Evolutionary conservation across 148 eudicot genomes (phyloP).

Genomic region (Vaccinium darrowii): DNA sequence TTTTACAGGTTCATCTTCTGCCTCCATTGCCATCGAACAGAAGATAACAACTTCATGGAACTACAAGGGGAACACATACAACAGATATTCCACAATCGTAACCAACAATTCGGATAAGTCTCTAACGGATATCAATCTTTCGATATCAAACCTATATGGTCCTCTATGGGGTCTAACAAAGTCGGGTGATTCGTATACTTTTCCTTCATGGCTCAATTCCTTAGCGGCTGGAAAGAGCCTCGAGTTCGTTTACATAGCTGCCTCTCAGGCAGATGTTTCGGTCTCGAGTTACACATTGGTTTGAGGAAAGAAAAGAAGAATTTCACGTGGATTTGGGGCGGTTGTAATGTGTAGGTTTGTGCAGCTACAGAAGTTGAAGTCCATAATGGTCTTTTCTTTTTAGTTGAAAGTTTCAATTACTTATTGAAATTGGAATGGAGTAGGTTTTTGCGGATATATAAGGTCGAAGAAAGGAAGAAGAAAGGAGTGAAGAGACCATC

Average conservation of each 20-base stretch:
- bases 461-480: slow-evolving; percentile 38
- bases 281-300: slow-evolving; percentile 69
- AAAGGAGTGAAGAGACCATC: slow-evolving; percentile 91
- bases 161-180: slow-evolving; percentile 84
- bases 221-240: slow-evolving; percentile 77
- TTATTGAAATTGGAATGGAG: slow-evolving; percentile 25
- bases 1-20: slow-evolving; percentile 45
- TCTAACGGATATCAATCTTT: slow-evolving; percentile 58
- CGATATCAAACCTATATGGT: slow-evolving; percentile 70
- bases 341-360: slow-evolving; percentile 39
- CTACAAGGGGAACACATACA: slow-evolving; percentile 60
- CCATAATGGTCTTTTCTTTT: slow-evolving; percentile 19
- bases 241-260: slow-evolving; percentile 77
- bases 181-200: slow-evolving; percentile 48
- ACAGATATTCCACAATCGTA: slow-evolving; percentile 69
- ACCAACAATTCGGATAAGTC: slow-evolving; percentile 78
- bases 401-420: slow-evolving; percentile 23
- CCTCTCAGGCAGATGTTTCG: slow-evolving; percentile 56
- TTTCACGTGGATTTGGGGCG: slow-evolving; percentile 17
- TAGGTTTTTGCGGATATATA: slow-evolving; percentile 16
- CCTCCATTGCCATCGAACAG: slow-evolving; percentile 50
- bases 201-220: slow-evolving; percentile 74
- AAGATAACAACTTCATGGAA: slow-evolving; percentile 69
- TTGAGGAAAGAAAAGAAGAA: slow-evolving; percentile 22
- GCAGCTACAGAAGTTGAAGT: slow-evolving; percentile 52